These are phyloP conservation scores for Diaporthe destruens DNA, from an alignment of 2,329 filamentous ascomycete genomes.

Conservation along the genomic window DNA sequence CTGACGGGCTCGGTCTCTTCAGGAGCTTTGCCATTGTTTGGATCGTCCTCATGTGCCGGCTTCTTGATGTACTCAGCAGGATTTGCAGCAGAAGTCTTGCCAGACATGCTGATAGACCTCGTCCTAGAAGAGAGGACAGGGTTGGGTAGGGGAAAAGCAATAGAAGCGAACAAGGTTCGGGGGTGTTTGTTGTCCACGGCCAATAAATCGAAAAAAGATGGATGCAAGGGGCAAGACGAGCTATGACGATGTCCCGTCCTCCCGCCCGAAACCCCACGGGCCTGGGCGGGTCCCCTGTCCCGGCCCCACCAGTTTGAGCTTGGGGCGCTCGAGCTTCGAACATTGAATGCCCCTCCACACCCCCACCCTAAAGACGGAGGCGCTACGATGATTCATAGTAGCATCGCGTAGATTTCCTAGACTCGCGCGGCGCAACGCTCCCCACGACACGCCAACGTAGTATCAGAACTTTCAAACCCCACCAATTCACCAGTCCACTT, in stretches of 20 bases:
- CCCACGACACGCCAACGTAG: neutral
- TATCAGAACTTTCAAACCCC: neutral
- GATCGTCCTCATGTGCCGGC: conserved; percentile 10
- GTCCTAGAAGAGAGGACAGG: conserved; percentile 6
- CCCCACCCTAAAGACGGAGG: neutral
- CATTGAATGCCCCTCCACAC: conserved; percentile 18
- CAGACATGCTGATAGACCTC: conserved; percentile 30
- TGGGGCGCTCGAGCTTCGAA: conserved; percentile 11
- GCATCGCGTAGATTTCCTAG: neutral
- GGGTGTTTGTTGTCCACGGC: neutral
- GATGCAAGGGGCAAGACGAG: neutral
- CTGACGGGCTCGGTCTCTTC: conserved; percentile 50
- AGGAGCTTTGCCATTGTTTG: conserved; percentile 43
- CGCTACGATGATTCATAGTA: neutral
- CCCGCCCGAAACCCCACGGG: neutral
- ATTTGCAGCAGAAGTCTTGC: conserved; percentile 57
- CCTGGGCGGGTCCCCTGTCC: conserved; percentile 2
- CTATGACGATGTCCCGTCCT: conserved; percentile 25
- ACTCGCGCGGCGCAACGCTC: neutral
- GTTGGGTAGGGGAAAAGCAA: neutral
- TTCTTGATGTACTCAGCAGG: conserved; percentile 48
- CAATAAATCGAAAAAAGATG: neutral
- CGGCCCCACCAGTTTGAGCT: conserved; percentile 22
- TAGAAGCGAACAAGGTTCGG: neutral
- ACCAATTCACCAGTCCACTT: neutral